These are phyloP conservation scores for Dactylellina cionopaga DNA, from an alignment of 2,329 filamentous ascomycete species.

Conservation along the genomic window DNA sequence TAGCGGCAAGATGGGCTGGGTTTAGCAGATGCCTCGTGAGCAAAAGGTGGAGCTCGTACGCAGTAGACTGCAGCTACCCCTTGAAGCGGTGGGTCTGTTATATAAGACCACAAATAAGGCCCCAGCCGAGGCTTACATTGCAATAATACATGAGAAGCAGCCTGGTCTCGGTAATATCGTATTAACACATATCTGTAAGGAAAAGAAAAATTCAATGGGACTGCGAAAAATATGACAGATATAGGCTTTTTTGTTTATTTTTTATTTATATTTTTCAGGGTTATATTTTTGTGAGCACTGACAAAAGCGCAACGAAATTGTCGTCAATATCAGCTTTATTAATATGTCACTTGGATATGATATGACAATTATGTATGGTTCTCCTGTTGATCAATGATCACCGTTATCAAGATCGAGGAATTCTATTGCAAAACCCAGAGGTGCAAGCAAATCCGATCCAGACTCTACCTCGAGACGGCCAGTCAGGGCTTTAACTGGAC, in stretches of 20 bases:
- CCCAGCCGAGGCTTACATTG: constrained; percentile 22
- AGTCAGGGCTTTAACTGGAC: not conserved
- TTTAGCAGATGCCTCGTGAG: constrained; percentile 42
- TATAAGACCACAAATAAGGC: constrained; percentile 20
- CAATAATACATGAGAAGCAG: not conserved
- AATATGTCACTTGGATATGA: not conserved
- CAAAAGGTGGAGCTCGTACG: constrained; percentile 45
- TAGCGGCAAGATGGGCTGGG: constrained; percentile 40
- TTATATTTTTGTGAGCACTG: not conserved
- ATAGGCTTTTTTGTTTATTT: too few species aligned
- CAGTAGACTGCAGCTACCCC: constrained; percentile 37
- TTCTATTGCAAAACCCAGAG: not conserved
- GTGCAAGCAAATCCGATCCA: not conserved
- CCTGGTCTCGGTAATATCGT: not conserved
- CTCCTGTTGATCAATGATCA: constrained; percentile 12
- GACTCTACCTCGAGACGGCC: constrained; percentile 9
- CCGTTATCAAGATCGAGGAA: constrained; percentile 7
- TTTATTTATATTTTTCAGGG: too few species aligned
- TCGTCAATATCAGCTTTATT: too few species aligned
- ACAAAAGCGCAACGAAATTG: not conserved
- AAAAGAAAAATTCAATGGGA: not conserved
- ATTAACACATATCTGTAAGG: not conserved
- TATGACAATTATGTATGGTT: too few species aligned
- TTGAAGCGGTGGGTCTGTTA: constrained; percentile 43
- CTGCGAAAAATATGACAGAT: not conserved